These are phyloP conservation scores for Irpex sp. DNA, from an alignment of 1,284 basidiomycete genomes.

Conservation along the genomic window DNA sequence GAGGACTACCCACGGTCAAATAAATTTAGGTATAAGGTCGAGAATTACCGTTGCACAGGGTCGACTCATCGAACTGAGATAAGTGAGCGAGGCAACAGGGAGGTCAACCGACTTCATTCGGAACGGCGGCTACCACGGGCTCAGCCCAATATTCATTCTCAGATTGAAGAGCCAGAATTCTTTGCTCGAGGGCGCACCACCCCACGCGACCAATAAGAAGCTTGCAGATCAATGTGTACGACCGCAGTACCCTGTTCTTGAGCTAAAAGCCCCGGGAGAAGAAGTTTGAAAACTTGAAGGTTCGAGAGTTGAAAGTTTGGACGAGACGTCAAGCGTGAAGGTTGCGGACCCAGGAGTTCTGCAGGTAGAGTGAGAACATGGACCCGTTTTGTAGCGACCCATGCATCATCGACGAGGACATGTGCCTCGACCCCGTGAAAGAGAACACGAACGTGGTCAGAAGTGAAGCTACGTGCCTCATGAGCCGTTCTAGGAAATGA, in stretches of 20 bases:
- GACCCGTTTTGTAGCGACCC: constrained; percentile 1
- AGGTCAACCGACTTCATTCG: background rate
- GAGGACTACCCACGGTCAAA: background rate
- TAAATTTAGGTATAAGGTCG: background rate
- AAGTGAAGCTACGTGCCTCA: background rate
- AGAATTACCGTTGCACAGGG: background rate
- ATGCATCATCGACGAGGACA: constrained; percentile 5
- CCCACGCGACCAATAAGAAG: background rate
- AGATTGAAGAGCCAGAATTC: background rate
- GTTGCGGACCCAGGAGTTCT: background rate
- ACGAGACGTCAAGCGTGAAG: background rate
- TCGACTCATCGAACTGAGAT: background rate
- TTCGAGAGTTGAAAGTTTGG: background rate
- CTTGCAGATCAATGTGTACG: constrained; percentile 2
- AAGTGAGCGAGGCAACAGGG: background rate
- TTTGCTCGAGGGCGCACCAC: background rate
- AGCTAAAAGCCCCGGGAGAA: background rate
- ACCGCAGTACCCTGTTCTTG: constrained; percentile 1
- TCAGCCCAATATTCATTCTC: background rate
- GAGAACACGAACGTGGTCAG: constrained; percentile 5
- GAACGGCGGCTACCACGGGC: background rate
- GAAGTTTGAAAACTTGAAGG: background rate
- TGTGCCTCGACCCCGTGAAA: constrained; percentile 9
- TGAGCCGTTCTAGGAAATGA: background rate
- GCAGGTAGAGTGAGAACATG: background rate